Evolutionary conservation across 2,329 filamentous ascomycete genomes (phyloP), one percentile per base, ranked within the genome.

Genomic region (Pseudogymnoascus pannorum): DNA sequence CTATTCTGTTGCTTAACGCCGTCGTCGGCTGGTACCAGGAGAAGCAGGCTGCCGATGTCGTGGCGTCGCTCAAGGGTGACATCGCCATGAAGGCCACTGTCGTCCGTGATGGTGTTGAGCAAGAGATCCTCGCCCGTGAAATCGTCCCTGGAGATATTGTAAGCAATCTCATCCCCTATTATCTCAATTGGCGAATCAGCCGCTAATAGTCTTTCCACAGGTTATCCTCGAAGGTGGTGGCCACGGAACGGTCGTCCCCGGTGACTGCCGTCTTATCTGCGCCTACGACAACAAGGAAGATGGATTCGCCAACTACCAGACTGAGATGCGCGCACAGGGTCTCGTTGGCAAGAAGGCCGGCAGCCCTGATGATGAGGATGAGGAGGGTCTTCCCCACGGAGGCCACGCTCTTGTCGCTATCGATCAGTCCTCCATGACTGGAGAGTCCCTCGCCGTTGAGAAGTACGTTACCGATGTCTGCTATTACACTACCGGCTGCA

Each of bases 401-500:
- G 87, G 87, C 67, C 82, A 85, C 69, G 79, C 85, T 64, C 81
- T 91, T 67, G 78, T 90, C 70, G 87, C 88, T 66, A 84, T 85
- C 69, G 88, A 91, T 78, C 87, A 91, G 78, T 90, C 87, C 72
- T 87, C 88, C 75, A 91, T 91, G 75, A 91, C 88, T 68, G 88
- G 88, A 77, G 88, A 91, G 75, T 91, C 88, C 64, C 84, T 91
- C 67, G 88, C 88, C 67, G 88, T 91, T 65, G 86, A 88, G 76
- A 88, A 88, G 77, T 89, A 88, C 78, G 88, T 91, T 84, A 86
- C 87, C 64, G 88, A 91, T 71, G 78, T 81, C 64, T 81, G 87
- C 72, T 91, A 89, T 81, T 91, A 91, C 79, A 91, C 88, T 64
- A 91, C 88, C 66, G 87, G 88, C 69, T 91, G 88, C 81, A 91